phyloP scores from a whole-genome alignment of 2,329 filamentous ascomycete species.

The Aspergillus tamarii region DNA sequence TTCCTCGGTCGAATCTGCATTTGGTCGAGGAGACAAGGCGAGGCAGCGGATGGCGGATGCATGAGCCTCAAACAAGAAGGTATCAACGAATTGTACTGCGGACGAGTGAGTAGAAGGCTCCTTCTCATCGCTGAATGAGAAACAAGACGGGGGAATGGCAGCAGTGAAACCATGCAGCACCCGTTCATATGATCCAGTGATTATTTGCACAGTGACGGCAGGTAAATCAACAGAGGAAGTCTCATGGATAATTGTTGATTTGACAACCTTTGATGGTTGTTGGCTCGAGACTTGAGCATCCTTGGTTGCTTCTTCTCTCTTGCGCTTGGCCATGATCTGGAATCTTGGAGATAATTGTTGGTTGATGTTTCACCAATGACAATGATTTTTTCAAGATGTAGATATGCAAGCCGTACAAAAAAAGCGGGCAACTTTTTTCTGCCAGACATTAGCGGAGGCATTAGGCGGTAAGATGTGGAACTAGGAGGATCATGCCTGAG shows the following conservation, averaged over 20 bases:
- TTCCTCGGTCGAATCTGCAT: slow-evolving; percentile 55
- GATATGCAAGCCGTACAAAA: slow-evolving; percentile 6
- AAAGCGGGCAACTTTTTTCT: slow-evolving; percentile 30
- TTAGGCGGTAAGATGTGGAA: slow-evolving; percentile 17
- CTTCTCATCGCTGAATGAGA: slow-evolving; percentile 30
- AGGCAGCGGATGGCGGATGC: slow-evolving; percentile 86
- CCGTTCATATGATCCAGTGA: slow-evolving; percentile 92
- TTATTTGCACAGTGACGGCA: slow-evolving; percentile 74
- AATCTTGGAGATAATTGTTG: neutral
- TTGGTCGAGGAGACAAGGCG: slow-evolving; percentile 77
- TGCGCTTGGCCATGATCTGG: slow-evolving; percentile 48
- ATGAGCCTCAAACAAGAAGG: slow-evolving; percentile 95
- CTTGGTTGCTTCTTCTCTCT: slow-evolving; percentile 42
- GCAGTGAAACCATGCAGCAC: slow-evolving; percentile 88
- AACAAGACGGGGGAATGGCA: slow-evolving; percentile 55
- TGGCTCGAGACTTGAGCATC: slow-evolving; percentile 27
- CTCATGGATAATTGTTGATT: slow-evolving; percentile 29
- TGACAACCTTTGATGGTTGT: slow-evolving; percentile 37
- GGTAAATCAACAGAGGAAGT: slow-evolving; percentile 29
- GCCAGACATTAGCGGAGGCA: slow-evolving; percentile 20
- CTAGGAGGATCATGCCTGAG: slow-evolving; percentile 19
- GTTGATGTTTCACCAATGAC: neutral
- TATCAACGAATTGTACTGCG: slow-evolving; percentile 75
- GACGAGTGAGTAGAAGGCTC: slow-evolving; percentile 34
- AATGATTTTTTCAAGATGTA: neutral